Evolutionary conservation across 208 protist species (phyloP).

Genomic region (Leishmania major): DNA sequence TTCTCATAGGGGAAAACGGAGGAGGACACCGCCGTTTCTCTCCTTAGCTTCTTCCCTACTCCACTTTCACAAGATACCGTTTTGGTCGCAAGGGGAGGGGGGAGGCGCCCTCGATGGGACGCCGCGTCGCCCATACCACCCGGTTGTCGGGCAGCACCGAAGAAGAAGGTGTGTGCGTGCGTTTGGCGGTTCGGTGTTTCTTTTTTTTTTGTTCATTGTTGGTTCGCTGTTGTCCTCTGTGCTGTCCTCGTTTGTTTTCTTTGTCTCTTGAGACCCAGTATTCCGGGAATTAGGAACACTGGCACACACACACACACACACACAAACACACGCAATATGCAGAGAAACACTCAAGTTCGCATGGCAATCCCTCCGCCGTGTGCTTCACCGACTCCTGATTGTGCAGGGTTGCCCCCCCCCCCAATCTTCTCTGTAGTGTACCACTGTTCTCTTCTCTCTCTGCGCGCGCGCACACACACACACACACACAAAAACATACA

Average conservation of each 20-base stretch:
- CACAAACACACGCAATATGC: no score
- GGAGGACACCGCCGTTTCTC: neutral
- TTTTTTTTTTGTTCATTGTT: neutral
- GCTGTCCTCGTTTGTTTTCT: neutral
- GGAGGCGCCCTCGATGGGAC: neutral
- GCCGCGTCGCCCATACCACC: neutral
- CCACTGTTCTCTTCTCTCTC: neutral
- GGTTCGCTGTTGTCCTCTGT: neutral
- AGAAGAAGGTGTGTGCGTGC: neutral
- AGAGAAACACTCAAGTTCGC: no score
- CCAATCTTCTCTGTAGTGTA: neutral
- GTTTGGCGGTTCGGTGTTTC: neutral
- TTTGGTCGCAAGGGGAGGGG: no score
- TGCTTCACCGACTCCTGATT: neutral
- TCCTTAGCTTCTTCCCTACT: no score
- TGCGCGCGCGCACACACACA: neutral
- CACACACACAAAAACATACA: conserved; percentile 12
- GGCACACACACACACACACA: no score
- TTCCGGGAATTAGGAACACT: no score
- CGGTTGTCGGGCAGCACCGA: neutral
- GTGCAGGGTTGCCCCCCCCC: neutral
- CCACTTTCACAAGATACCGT: no score
- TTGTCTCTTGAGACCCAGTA: no score
- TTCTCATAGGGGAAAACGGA: neutral
- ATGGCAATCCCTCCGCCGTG: neutral